Base-by-base conservation (phyloP, 2,329 filamentous ascomycete genomes). In the Emydomyces testavorans region DNA sequence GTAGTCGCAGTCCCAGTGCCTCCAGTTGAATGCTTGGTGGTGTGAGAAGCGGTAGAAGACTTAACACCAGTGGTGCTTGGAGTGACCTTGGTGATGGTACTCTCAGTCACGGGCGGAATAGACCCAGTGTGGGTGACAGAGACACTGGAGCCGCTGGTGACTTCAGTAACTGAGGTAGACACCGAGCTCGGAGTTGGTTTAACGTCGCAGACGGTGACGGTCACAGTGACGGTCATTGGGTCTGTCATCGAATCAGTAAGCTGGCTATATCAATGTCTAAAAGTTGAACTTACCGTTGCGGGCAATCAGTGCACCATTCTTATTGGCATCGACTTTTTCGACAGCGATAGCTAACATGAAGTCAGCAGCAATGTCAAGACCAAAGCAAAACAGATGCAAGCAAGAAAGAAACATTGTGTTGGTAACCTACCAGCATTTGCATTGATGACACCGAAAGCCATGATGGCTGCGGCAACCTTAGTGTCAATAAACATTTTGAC, bases 201-300 rank as follows among this genome's bases (percentile, higher is more conserved):
- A n/a, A n/a, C n/a, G n/a, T 37, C 43, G 23, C 50, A 50, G 15
- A 49, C 23, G 20, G 58, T 61, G n/a, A 56, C 52, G 13, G 57
- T 60, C 15, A 57, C 46, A 13, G 58, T 60, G 6, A 59, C 52
- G 15, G 53, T 55, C 29, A 46, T 49, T 26, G 29, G 15, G 6
- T 36, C 52, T 52, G 11, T 26, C 2, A 3, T 24, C 6, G 13
- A 24, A 28, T 47, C 18, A 47, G 37, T 10, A 34, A 32, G 20
- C 8, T 40, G 8, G 8, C 24, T 24, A 13, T 24, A 10, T 15
- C 20, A 35, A 24, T 18, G 13, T n/a, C 16, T 20, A 21, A 24
- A 4, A 34, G 21, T n/a, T 16, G 35, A 13, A 31, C 47, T 50
- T 50, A 52, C 52, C 45, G 16, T 48, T 26, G 29, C 47, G 49